phyloP scores from a whole-genome alignment of 441 rosid genomes.

The Iberis amara region DNA sequence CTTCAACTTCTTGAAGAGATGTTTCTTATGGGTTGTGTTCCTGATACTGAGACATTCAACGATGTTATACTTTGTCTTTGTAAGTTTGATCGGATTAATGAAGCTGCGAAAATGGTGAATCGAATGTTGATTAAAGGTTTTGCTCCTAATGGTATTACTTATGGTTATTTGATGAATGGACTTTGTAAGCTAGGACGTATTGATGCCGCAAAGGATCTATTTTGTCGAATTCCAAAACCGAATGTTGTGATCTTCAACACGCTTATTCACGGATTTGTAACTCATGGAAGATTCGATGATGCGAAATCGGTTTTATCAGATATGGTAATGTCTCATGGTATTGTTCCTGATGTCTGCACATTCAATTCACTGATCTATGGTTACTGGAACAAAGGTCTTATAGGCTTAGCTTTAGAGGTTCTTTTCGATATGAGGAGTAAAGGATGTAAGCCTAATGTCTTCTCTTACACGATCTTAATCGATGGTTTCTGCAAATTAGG shows the following conservation, averaged over 20 bases:
- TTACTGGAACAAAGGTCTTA: slow-evolving; percentile 57
- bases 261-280: slow-evolving; percentile 63
- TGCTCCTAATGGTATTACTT: slow-evolving; percentile 57
- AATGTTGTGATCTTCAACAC: slow-evolving; percentile 56
- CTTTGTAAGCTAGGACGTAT: slow-evolving; percentile 54
- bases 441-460: slow-evolving; percentile 58
- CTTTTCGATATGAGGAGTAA: slow-evolving; percentile 42
- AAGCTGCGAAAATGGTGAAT: slow-evolving; percentile 66
- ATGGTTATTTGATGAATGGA: slow-evolving; percentile 59
- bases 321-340: slow-evolving; percentile 34
- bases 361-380: slow-evolving; percentile 60
- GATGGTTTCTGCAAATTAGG: slow-evolving; percentile 70
- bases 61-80: slow-evolving; percentile 64
- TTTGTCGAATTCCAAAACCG: slow-evolving; percentile 41
- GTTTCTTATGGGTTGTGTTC: slow-evolving; percentile 72
- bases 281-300: slow-evolving; percentile 50
- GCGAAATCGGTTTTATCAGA: slow-evolving; percentile 46
- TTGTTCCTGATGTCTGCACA: slow-evolving; percentile 52
- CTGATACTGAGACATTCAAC: slow-evolving; percentile 78
- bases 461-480: slow-evolving; percentile 57
- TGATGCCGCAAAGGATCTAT: slow-evolving; percentile 61
- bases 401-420: slow-evolving; percentile 55
- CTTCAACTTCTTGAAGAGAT: slow-evolving; percentile 70
- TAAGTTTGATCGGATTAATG: slow-evolving; percentile 56
- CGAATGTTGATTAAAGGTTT: slow-evolving; percentile 69